Base-by-base conservation (phyloP, 2,329 filamentous ascomycete genomes). In the Nigrospora osmanthi region DNA sequence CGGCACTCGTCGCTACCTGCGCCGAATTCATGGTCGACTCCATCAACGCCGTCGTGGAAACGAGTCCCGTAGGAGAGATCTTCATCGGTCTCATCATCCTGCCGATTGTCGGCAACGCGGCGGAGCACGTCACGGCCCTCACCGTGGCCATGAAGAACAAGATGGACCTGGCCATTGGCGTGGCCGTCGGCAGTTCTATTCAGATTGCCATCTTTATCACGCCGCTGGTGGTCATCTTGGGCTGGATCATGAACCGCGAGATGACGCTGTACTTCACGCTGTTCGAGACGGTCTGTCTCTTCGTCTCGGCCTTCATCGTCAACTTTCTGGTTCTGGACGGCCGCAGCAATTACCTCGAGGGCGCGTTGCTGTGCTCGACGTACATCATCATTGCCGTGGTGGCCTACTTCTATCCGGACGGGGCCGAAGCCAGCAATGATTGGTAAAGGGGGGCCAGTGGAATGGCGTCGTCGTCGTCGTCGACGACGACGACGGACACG, bases 321-420 rank as follows among this genome's bases (percentile, higher is more conserved):
- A 93, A 91, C 66, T 94, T 93, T 60, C 68, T 94, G 48, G 88
- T 94, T 40, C 71, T 91, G 49, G 89, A 94, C 57, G 88, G 88
- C 11, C 78, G 89, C 61, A 89, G 83, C 61, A 94, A 94, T 60
- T 94, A 93, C 56, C 77, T 94, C 12, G 88, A 94, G 67, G 88
- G 88, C 13, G 82, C 83, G 2, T 60, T 87, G 36, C 62, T 87
- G 28, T 81, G 80, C 52, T 76, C 81, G 1, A 79, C 80, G 4
- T 86, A 85, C 58, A 67, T 85, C 41, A 85, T 86, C 48, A 85
- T 86, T 52, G 73, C 72, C 1, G 70, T 85, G 2, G 77, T 80
- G 9, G 80, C 82, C 0, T 85, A 82, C 56, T 86, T 81, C 57
- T 85, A 83, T 49, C 82, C 82, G 0, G 67, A 69, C 33, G 67